Percentiles rank a stretch among this genome's conserved stretches.
Evolutionary conservation across 2,329 filamentous ascomycete genomes (phyloP).

Genomic region (Diaporthe amygdali): DNA sequence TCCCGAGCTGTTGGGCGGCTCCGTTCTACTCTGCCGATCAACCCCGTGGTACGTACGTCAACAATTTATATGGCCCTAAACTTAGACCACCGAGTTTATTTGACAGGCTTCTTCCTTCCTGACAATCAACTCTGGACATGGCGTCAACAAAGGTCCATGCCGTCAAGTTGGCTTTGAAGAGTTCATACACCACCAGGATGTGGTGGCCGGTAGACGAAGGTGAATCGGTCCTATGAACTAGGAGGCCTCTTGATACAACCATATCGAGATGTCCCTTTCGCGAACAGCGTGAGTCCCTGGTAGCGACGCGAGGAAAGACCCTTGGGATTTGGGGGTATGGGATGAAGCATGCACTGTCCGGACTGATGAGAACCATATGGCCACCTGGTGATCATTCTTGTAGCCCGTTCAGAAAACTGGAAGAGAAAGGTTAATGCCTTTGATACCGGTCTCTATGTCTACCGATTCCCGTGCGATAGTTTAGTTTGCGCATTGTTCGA

Average conservation of each 20-base stretch:
- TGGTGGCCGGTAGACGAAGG: background rate
- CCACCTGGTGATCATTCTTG: background rate
- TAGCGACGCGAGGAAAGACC: background rate
- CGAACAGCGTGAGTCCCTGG: background rate
- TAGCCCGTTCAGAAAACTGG: too few relatives aligned
- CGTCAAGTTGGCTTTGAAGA: background rate
- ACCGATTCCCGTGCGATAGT: background rate
- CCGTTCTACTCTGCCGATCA: conserved; percentile 1
- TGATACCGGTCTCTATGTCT: background rate
- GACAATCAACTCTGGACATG: background rate
- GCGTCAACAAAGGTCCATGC: background rate
- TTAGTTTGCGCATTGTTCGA: background rate
- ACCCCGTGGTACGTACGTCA: background rate
- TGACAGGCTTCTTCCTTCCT: background rate
- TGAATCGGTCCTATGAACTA: background rate
- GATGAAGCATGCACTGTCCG: background rate
- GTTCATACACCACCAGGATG: background rate
- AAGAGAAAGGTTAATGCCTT: background rate
- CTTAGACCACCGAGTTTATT: background rate
- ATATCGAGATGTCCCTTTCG: background rate
- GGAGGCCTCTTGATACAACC: background rate
- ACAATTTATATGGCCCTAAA: background rate
- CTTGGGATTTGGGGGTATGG: background rate
- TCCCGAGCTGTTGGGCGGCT: background rate
- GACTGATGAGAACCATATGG: background rate